Evolutionary conservation across 495 filamentous ascomycete species (phyloP).

Genomic region (Hypoxylon lienhwacheense): DNA sequence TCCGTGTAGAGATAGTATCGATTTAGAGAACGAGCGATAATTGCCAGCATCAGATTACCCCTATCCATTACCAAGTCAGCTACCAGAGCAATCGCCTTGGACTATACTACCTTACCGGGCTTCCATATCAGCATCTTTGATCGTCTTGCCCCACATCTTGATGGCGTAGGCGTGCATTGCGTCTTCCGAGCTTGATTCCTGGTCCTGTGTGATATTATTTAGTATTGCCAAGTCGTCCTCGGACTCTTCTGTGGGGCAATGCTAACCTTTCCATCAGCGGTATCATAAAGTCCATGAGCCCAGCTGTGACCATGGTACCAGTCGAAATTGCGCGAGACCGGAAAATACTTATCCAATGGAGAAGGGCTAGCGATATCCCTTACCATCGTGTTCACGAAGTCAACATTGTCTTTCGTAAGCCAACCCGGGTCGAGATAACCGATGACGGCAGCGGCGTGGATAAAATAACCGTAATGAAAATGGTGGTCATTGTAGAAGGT

Average conservation of each 20-base stretch:
- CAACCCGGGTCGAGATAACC: conserved; percentile 77
- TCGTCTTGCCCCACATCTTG: conserved; percentile 89
- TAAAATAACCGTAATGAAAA: conserved; percentile 90
- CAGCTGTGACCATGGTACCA: conserved; percentile 96
- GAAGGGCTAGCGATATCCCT: conserved; percentile 80
- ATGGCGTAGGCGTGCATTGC: conserved; percentile 83
- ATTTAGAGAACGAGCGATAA: conserved; percentile 68
- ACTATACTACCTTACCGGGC: conserved; percentile 54
- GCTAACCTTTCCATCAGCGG: conserved; percentile 74
- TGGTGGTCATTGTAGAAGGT: conserved; percentile 95
- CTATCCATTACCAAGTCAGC: conserved; percentile 28
- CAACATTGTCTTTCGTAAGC: conserved; percentile 66
- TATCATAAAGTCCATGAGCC: conserved; percentile 92
- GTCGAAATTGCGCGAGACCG: conserved; percentile 84
- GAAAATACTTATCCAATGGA: conserved; percentile 71
- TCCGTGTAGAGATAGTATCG: conserved; percentile 79
- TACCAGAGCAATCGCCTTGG: neutral
- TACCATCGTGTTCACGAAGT: conserved; percentile 78
- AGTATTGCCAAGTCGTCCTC: neutral
- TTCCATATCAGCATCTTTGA: conserved; percentile 77
- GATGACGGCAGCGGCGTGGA: conserved; percentile 85
- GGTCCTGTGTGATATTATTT: conserved; percentile 51
- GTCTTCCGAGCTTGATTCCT: conserved; percentile 92
- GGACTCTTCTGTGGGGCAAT: too few species aligned
- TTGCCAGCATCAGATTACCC: conserved; percentile 79